phyloP scores from a whole-genome alignment of 2,329 filamentous ascomycete species.

The Cladosporium cucumerinum region DNA sequence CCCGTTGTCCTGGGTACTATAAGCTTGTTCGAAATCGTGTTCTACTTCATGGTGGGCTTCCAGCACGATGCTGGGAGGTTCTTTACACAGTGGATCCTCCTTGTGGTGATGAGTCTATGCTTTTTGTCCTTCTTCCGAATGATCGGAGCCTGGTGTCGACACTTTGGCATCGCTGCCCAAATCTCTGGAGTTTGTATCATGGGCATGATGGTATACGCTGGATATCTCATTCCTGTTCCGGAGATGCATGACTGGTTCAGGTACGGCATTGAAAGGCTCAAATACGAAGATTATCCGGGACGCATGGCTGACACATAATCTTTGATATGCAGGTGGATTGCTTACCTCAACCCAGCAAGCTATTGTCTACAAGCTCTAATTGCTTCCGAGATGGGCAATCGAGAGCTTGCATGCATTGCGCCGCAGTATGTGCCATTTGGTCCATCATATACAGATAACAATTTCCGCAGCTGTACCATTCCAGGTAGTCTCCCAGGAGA shows the following conservation, averaged over 20 bases:
- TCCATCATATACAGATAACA: constrained; percentile 39
- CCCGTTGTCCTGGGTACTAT: constrained; percentile 58
- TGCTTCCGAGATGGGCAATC: constrained; percentile 57
- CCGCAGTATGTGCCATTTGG: constrained; percentile 28
- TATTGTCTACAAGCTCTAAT: constrained; percentile 37
- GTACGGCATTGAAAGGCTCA: neutral
- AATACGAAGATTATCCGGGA: neutral
- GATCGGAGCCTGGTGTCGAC: constrained; percentile 36
- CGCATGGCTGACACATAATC: neutral
- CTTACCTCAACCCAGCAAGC: constrained; percentile 54
- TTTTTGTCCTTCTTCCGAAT: constrained; percentile 46
- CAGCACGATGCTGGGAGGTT: constrained; percentile 52
- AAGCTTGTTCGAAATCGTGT: constrained; percentile 54
- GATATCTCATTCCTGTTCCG: constrained; percentile 32
- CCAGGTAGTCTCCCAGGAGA: constrained; percentile 58
- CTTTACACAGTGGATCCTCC: constrained; percentile 60
- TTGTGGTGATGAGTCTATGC: constrained; percentile 45
- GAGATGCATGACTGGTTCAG: constrained; percentile 22
- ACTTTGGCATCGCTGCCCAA: constrained; percentile 32
- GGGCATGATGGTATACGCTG: constrained; percentile 13
- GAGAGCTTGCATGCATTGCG: constrained; percentile 34
- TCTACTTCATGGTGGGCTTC: constrained; percentile 64
- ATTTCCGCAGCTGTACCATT: constrained; percentile 40
- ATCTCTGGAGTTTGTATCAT: constrained; percentile 31
- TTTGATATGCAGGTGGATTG: neutral